Conservation (phyloP, 768 basidiomycete species). For the Pisolithus orientalis region DNA sequence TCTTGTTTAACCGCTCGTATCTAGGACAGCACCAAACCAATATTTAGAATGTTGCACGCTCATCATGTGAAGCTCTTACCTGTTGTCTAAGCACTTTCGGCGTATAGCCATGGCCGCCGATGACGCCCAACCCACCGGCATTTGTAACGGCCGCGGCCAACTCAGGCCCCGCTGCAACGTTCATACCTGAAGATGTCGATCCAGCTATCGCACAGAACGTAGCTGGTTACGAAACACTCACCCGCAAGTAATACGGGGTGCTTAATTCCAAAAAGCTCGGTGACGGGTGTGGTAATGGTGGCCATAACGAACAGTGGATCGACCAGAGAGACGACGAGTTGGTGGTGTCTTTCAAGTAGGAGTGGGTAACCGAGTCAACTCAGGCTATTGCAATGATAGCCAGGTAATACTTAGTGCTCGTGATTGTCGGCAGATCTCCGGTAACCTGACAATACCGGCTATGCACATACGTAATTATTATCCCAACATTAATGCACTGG, state of each 20-base stretch:
- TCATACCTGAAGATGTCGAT: constrained; percentile 40
- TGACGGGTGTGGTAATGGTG: constrained; percentile 80
- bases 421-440: no score
- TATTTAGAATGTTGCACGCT: constrained; percentile 1
- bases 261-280: constrained; percentile 81
- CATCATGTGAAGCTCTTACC: constrained; percentile 34
- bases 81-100: constrained; percentile 75
- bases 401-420: no score
- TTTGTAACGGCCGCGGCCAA: constrained; percentile 92
- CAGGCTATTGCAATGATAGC: no score
- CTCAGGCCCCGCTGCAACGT: constrained; percentile 68
- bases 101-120: constrained; percentile 85
- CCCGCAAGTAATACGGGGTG: constrained; percentile 87
- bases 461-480: no score
- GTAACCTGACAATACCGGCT: no score
- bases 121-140: constrained; percentile 88
- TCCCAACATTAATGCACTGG: no score
- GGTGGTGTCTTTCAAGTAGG: no score
- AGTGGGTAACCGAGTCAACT: no score
- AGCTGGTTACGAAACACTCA: constrained; percentile 30
- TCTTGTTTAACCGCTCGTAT: constrained; percentile 68
- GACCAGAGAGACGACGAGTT: no score
- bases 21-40: constrained; percentile 30
- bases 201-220: no score
- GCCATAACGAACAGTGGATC: constrained; percentile 17